Base-by-base conservation (phyloP, 495 filamentous ascomycete genomes). In the Apodospora peruviana region DNA sequence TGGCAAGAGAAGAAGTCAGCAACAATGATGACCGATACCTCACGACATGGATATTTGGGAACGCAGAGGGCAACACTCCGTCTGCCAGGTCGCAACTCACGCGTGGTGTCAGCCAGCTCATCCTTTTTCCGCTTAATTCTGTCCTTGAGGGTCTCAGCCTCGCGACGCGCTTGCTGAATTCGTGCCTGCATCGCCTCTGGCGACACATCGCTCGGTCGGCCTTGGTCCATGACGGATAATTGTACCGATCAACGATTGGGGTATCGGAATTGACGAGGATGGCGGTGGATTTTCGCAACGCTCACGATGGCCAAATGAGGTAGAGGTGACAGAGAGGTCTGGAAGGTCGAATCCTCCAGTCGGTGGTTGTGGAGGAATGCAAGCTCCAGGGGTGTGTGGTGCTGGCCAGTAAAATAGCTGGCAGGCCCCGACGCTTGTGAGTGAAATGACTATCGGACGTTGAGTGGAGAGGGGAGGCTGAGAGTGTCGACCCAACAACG, bases 41-140 rank as follows among this genome's bases (percentile, higher is more conserved):
- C 36, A 16, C 7, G 27, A 14, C 27, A 16, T 19, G 17, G 10
- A 22, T 39, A 39, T 39, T 18, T 16, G 17, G 37, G 17, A 16
- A 8, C 39, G 25, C 17, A 32, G 22, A 7, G n/a, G 42, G 12
- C 16, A 38, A n/a, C 9, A 22, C 20, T 1, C n/a, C n/a, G n/a
- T n/a, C n/a, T n/a, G n/a, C n/a, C n/a, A n/a, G 45, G n/a, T n/a
- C 11, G 46, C n/a, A 43, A 83, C 91, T 82, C 80, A 98, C 93
- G 83, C 59, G 91, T 91, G 53, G 90, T 91, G 71, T 98, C 93
- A 61, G 91, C 94, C 56, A 98, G 78, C 70, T 97, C 93, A 81
- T 98, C 93, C 85, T 96, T 98, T 80, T 93, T 93, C 74, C 90
- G 82, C 84, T 94, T 98, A 80, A 98, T 98, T 73, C 88, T 84